Conservation (phyloP, 495 filamentous ascomycete species). For the Aspergillus leporis region DNA sequence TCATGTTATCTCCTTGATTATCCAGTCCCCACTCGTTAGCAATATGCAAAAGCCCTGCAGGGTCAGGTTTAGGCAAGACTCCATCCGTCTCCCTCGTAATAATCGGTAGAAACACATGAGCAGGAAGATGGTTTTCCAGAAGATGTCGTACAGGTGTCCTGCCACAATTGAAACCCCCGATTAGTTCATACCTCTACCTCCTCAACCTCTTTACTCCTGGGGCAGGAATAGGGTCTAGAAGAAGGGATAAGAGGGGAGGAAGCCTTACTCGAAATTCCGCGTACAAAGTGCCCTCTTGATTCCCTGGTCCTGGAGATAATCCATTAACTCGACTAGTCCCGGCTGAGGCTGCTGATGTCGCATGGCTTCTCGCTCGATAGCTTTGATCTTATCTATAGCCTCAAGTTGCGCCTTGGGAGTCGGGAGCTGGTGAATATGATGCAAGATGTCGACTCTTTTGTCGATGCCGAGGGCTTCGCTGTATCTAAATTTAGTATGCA, state of each 20-base stretch:
- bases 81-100: constrained; percentile 78
- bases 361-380: constrained; percentile 82
- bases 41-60: constrained; percentile 84
- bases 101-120: constrained; percentile 72
- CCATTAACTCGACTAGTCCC: constrained; percentile 72
- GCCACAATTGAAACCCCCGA: not conserved
- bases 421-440: constrained; percentile 77
- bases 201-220: not conserved
- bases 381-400: constrained; percentile 72
- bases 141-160: constrained; percentile 69
- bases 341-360: constrained; percentile 72
- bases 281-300: constrained; percentile 87
- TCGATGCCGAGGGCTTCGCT: constrained; percentile 65
- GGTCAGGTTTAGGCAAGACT: constrained; percentile 78
- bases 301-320: constrained; percentile 66
- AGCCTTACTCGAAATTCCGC: constrained; percentile 79
- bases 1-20: constrained; percentile 50
- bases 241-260: not conserved
- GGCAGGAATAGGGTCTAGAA: not conserved
- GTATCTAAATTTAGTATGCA: constrained; percentile 8
- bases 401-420: constrained; percentile 52
- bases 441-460: constrained; percentile 76
- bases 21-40: constrained; percentile 69
- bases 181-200: not conserved
- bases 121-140: constrained; percentile 68